A percentile compares a stretch with the other conserved stretches of the same genome.
Conservation (phyloP, 1,139 yeast genomes). For the Yamadazyma triangularis region DNA sequence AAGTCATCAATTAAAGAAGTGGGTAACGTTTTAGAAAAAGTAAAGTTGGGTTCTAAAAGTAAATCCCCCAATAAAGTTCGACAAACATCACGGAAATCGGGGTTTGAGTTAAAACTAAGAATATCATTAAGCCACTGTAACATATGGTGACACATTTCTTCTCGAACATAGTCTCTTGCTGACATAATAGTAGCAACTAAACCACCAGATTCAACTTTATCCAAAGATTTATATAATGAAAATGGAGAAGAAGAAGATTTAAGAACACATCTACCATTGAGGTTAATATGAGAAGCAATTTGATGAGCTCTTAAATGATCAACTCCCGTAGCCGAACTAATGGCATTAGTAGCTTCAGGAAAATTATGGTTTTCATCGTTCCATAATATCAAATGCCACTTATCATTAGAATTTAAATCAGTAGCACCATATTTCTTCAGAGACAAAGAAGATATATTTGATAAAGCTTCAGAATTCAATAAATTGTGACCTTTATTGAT, state of each 20-base stretch:
- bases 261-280: slow-evolving; percentile 27
- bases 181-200: slow-evolving; percentile 53
- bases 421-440: slow-evolving; percentile 20
- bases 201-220: slow-evolving; percentile 43
- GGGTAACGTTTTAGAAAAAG: slow-evolving; percentile 25
- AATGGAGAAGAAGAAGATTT: slow-evolving; percentile 14
- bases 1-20: slow-evolving; percentile 13
- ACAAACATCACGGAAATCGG: slow-evolving; percentile 21
- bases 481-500: slow-evolving; percentile 16
- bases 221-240: slow-evolving; percentile 20
- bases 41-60: slow-evolving; percentile 25
- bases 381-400: slow-evolving; percentile 55
- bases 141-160: slow-evolving; percentile 38
- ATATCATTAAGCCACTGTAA: slow-evolving; percentile 50
- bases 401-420: slow-evolving; percentile 22
- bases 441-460: slow-evolving; percentile 28
- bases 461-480: slow-evolving; percentile 21
- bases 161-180: slow-evolving; percentile 45
- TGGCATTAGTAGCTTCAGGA: slow-evolving; percentile 40
- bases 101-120: slow-evolving; percentile 22
- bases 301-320: slow-evolving; percentile 22
- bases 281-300: slow-evolving; percentile 32
- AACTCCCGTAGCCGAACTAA: slow-evolving; percentile 31
- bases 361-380: slow-evolving; percentile 70
- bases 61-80: slow-evolving; percentile 21